phyloP scores from a whole-genome alignment of 495 filamentous ascomycete species.

The Aspergillus heteromorphus region DNA sequence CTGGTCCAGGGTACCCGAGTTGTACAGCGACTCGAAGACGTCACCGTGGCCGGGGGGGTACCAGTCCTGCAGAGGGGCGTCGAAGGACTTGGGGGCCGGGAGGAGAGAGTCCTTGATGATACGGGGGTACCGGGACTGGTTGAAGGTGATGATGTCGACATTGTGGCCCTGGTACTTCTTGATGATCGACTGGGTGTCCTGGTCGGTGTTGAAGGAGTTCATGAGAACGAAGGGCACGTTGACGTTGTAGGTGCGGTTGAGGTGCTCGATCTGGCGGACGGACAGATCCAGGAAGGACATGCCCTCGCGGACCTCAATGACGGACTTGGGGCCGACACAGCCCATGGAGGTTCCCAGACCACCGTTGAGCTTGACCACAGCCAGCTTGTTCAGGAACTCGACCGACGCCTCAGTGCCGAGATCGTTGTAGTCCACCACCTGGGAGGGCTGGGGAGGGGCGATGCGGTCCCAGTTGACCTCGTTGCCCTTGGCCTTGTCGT shows the following conservation, averaged over 20 bases:
- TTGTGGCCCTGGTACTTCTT: slow-evolving; percentile 99
- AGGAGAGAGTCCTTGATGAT: slow-evolving; percentile 97
- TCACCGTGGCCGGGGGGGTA: slow-evolving; percentile 99
- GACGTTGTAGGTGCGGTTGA: slow-evolving; percentile 95
- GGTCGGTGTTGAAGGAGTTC: slow-evolving; percentile 99
- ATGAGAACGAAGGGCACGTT: slow-evolving; percentile 99
- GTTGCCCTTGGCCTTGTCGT: slow-evolving; percentile 98
- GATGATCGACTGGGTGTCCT: slow-evolving; percentile 97
- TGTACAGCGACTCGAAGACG: slow-evolving; percentile 99
- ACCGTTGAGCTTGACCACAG: slow-evolving; percentile 98
- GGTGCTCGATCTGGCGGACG: slow-evolving; percentile 97
- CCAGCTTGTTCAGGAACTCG: slow-evolving; percentile 92
- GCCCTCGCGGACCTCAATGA: slow-evolving; percentile 99
- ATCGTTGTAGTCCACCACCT: slow-evolving; percentile 89
- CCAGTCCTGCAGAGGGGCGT: slow-evolving; percentile 92
- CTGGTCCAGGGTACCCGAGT: slow-evolving; percentile 96
- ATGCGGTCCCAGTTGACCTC: slow-evolving; percentile 94
- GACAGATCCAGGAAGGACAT: slow-evolving; percentile 99
- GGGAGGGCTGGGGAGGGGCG: slow-evolving; percentile 78
- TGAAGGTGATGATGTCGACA: slow-evolving; percentile 99
- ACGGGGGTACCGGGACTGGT: slow-evolving; percentile 97
- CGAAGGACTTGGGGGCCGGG: slow-evolving; percentile 83
- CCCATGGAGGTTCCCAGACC: slow-evolving; percentile 99
- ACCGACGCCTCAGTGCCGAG: slow-evolving; percentile 83
- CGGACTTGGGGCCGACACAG: slow-evolving; percentile 98